Evolutionary conservation across 768 basidiomycete species (phyloP), one percentile per base, ranked within the genome.

Genomic region (Boletus reticuloceps): DNA sequence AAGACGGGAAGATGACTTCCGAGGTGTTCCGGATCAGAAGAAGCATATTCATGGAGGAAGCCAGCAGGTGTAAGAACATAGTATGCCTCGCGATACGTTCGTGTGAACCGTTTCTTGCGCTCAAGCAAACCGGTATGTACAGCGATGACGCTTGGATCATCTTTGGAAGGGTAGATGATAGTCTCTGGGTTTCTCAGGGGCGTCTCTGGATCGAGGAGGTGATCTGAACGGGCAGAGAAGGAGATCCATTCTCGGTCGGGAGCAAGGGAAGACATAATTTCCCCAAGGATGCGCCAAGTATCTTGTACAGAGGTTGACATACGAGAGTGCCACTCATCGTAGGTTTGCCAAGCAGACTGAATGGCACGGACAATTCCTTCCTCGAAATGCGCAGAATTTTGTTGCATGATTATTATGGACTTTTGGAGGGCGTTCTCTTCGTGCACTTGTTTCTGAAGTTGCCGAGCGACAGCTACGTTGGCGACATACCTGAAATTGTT

Each of bases 361-460:
- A 99, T 83, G 4, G 93, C 86, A 55, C 91, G 89, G 27, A 99
- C 93, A 64, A 99, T 91, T 50, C 94, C 95, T 61, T 93, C 91
- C 72, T 98, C 97, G 63, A 99, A 99, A 69, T 95, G 88, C 20
- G 95, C 96, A 16, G 88, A 91, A 69, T 96, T 96, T 61, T 95
- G 94, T 64, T 99, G 96, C 84, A 96, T 98, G 71, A 99, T 95
- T 66, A 99, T 86, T 65, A 98, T 91, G 3, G 89, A 91, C 71
- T 98, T 99, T 74, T 99, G 96, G 14, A 99, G 84, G 0, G 94
- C 85, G 68, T 99, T 99, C 74, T 99, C 97, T 74, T 97, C 96
- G 73, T 94, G 85, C 43, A 98, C 91, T 74, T 98, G 95, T 62
- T 90, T 91, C 59, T 85, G 82, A 16, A 97, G 83, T 69, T 97